These are phyloP conservation scores for Gynostemma pentaphyllum DNA, from an alignment of 306 rosid genomes.

Conservation along the genomic window DNA sequence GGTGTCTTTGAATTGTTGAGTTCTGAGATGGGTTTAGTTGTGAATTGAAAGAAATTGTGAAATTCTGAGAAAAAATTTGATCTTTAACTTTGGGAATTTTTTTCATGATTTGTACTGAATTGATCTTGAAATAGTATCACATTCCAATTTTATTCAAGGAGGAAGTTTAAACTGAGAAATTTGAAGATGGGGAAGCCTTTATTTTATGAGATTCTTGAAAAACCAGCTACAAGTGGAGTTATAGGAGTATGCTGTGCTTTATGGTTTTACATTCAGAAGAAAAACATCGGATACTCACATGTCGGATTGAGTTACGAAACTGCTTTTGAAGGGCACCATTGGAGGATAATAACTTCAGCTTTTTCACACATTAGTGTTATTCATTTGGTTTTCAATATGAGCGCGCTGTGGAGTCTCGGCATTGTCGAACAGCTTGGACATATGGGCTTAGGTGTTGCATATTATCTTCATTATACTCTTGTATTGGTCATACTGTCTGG, in stretches of 20 bases:
- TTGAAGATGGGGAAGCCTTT: slow-evolving; percentile 79
- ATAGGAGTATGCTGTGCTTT: slow-evolving; percentile 78
- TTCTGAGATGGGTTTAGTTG: background rate
- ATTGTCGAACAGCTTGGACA: slow-evolving; percentile 59
- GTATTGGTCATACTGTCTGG: slow-evolving; percentile 77
- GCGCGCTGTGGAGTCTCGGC: slow-evolving; percentile 98
- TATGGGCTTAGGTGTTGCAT: slow-evolving; percentile 70
- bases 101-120: background rate
- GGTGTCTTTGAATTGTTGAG: background rate
- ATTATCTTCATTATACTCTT: slow-evolving; percentile 88
- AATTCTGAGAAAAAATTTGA: background rate
- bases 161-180: slow-evolving; percentile 1
- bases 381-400: slow-evolving; percentile 95
- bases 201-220: slow-evolving; percentile 79
- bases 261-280: slow-evolving; percentile 92
- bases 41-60: background rate
- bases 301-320: slow-evolving; percentile 92
- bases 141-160: background rate
- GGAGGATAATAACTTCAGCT: slow-evolving; percentile 91
- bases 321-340: slow-evolving; percentile 77
- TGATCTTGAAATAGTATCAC: background rate
- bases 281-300: slow-evolving; percentile 81
- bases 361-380: slow-evolving; percentile 83
- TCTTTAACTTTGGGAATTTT: background rate
- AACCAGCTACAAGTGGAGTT: slow-evolving; percentile 76